Evolutionary conservation across 2,329 filamentous ascomycete genomes (phyloP), one percentile per base, ranked within the genome.

Genomic region (Aureobasidium leucospermi): DNA sequence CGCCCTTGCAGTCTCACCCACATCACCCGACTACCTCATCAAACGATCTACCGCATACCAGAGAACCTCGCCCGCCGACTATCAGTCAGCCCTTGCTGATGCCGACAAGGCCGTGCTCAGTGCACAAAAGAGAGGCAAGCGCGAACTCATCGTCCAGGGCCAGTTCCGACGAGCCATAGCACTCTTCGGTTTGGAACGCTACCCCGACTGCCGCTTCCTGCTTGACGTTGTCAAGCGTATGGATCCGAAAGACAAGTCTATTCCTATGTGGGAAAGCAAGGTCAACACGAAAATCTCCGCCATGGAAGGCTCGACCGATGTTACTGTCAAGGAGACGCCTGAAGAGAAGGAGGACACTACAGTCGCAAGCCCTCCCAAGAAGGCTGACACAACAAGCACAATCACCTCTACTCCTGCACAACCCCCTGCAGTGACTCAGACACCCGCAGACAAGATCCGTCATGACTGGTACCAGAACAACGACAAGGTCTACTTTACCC

Each of bases 101-200:
- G 77, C 77, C 57, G 74, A 79, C 52, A 67, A 73, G 41, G 77
- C 84, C 53, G 79, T 83, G 59, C 77, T 83, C 2, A 79, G 82
- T 23, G 88, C 90, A 1, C 81, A 94, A 46, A 79, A 86, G 63
- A 87, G 93, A 42, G 88, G 82, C 34, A 88, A 86, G 67, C 84
- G 88, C 53, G 84, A 90, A 64, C 80, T 88, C 32, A 90, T 96
- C 71, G 80, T 85, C 47, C 83, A 90, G n/a, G 87, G 89, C 1
- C 90, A 96, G 68, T 84, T 94, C 67, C 85, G 92, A 65, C 84
- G 93, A 39, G 88, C 84, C 5, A 83, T 96, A 11, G 82, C 87
- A 10, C 79, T 93, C 29, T 88, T 85, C 71, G 83, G 85, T 51
- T 76, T 91, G 42, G 83, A 82, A 36, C 80, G 83, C 57, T 90